Evolutionary conservation across 495 filamentous ascomycete species (phyloP).

Genomic region (Lentithecium fluviatile): DNA sequence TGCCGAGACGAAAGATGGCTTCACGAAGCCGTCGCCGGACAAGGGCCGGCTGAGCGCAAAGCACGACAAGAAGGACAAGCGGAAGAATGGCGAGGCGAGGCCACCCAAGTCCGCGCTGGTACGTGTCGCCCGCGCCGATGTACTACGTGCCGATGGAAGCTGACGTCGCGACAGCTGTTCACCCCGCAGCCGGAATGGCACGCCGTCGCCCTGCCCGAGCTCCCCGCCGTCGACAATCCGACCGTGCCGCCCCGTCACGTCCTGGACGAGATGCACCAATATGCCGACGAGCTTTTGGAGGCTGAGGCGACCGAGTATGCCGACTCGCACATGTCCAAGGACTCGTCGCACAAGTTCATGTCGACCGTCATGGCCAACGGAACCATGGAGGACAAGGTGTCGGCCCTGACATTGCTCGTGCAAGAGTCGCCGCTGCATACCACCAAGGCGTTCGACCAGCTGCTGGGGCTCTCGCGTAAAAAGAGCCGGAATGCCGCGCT

Average conservation of each 20-base stretch:
- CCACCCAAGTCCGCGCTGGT: constrained; percentile 26
- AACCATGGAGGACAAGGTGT: constrained; percentile 94
- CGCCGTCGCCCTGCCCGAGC: constrained; percentile 57
- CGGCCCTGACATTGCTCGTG: constrained; percentile 84
- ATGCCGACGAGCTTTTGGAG: constrained; percentile 72
- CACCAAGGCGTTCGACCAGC: constrained; percentile 77
- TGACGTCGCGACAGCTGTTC: constrained; percentile 57
- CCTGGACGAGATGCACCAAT: constrained; percentile 69
- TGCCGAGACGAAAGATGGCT: constrained; percentile 36
- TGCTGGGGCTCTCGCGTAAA: constrained; percentile 78
- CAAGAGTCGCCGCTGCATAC: constrained; percentile 96
- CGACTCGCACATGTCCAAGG: constrained; percentile 51
- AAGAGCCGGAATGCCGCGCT: constrained; percentile 90
- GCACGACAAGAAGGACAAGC: constrained; percentile 22
- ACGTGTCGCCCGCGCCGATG: neutral
- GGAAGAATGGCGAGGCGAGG: constrained; percentile 27
- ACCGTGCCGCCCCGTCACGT: constrained; percentile 55
- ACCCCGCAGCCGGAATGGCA: constrained; percentile 86
- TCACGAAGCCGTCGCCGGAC: constrained; percentile 25
- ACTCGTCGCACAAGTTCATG: constrained; percentile 89
- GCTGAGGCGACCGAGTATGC: constrained; percentile 67
- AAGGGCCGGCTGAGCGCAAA: constrained; percentile 22
- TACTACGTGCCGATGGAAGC: constrained; percentile 1
- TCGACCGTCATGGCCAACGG: constrained; percentile 94
- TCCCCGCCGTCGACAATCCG: constrained; percentile 51